Percentiles rank a stretch among this genome's conserved stretches.
Evolutionary conservation across 257 asterid genomes (phyloP).

Genomic region (Petunia axillaris): DNA sequence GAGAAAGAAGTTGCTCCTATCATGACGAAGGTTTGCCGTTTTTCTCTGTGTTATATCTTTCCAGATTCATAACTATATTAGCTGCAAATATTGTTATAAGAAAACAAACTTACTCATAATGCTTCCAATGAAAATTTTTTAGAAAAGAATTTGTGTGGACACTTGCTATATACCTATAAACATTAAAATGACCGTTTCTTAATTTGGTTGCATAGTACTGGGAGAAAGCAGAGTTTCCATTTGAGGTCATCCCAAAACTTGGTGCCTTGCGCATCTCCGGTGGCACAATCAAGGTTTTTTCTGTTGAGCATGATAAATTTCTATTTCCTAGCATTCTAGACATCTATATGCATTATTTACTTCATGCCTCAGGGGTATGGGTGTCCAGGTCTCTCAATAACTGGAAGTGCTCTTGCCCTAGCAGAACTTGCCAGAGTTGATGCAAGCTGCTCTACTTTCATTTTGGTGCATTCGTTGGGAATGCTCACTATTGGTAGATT

Average conservation of each 20-base stretch:
- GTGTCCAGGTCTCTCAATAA: conserved; percentile 80
- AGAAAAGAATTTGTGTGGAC: background rate
- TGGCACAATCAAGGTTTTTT: conserved; percentile 80
- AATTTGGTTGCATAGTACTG: conserved; percentile 63
- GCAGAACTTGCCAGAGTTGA: conserved; percentile 97
- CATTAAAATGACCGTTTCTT: background rate
- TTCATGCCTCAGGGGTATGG: conserved; percentile 75
- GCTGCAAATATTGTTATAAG: background rate
- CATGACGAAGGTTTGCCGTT: conserved; percentile 76
- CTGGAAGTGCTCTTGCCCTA: conserved; percentile 78
- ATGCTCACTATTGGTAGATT: conserved; percentile 87
- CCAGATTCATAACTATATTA: background rate
- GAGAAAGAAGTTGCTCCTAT: conserved; percentile 96
- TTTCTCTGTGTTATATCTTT: background rate
- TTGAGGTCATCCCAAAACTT: conserved; percentile 88
- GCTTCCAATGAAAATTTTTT: background rate
- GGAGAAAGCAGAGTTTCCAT: conserved; percentile 99
- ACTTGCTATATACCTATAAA: background rate
- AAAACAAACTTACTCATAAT: background rate
- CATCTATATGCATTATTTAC: background rate
- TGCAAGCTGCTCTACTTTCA: conserved; percentile 92
- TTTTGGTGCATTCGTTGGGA: conserved; percentile 91
- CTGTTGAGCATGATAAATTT: conserved; percentile 2
- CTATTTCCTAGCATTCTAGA: background rate
- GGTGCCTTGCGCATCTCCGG: conserved; percentile 78